A percentile compares a stretch with the other conserved stretches of the same genome.
phyloP scores from a whole-genome alignment of 345 rosid genomes.

The Microcos paniculata region DNA sequence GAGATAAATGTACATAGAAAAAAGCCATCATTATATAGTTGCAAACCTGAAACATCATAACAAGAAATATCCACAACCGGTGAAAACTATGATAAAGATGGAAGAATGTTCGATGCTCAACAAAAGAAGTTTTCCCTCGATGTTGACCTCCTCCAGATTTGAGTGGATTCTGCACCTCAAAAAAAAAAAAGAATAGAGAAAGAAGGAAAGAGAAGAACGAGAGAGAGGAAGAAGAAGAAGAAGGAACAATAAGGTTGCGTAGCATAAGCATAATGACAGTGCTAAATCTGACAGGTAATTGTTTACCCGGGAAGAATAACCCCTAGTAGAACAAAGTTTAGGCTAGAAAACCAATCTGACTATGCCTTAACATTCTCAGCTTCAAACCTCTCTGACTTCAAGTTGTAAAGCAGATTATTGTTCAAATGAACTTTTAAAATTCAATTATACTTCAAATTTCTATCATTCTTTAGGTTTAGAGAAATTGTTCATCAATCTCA shows the following conservation, averaged over 20 bases:
- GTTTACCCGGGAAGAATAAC: too few relatives aligned
- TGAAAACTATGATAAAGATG: constrained; percentile 98
- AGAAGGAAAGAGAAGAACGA: background rate
- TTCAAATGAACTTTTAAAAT: background rate
- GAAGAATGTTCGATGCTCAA: constrained; percentile 91
- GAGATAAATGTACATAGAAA: background rate
- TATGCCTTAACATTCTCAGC: background rate
- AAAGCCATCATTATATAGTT: constrained; percentile 8
- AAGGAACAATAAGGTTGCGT: background rate
- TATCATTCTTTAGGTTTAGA: background rate
- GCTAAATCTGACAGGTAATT: too few relatives aligned
- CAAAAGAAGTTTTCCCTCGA: constrained; percentile 92
- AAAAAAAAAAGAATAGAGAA: constrained; percentile 1
- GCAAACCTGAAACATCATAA: constrained; percentile 97
- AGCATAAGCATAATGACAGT: too few relatives aligned
- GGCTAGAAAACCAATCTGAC: background rate
- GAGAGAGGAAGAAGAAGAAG: background rate
- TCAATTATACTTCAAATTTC: background rate
- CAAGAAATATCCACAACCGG: constrained; percentile 95
- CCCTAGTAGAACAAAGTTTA: background rate
- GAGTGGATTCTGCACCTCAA: constrained; percentile 53
- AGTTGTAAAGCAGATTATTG: background rate
- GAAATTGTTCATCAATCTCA: background rate
- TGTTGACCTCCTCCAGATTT: constrained; percentile 61
- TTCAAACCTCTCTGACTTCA: background rate